Conservation (phyloP, 2,329 filamentous ascomycete genomes). For the Phyllosticta paracitricarpa region DNA sequence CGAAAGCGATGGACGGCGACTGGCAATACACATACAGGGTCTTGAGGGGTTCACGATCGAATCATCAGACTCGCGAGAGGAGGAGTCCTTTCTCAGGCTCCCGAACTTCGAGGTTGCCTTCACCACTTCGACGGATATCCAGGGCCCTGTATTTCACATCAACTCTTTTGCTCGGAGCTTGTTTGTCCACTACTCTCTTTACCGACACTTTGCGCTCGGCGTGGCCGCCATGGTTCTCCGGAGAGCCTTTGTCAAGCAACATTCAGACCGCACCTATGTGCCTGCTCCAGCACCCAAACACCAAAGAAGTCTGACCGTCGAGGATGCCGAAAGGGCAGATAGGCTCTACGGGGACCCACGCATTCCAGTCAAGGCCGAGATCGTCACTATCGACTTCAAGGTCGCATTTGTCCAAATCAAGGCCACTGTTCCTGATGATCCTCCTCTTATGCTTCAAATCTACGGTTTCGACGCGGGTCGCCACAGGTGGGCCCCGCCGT, state of each 20-base stretch:
- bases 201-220: constrained; percentile 81
- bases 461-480: constrained; percentile 73
- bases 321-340: constrained; percentile 22
- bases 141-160: constrained; percentile 80
- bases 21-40: constrained; percentile 71
- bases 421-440: constrained; percentile 77
- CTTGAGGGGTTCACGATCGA: constrained; percentile 89
- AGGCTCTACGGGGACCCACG: constrained; percentile 16
- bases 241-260: constrained; percentile 29
- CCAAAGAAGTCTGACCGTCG: constrained; percentile 21
- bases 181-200: constrained; percentile 81
- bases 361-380: constrained; percentile 41
- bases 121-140: constrained; percentile 73
- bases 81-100: constrained; percentile 75
- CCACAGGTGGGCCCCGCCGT: constrained; percentile 81
- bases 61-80: constrained; percentile 70
- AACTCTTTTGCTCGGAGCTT: constrained; percentile 73
- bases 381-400: constrained; percentile 74
- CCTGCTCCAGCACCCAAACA: constrained; percentile 14
- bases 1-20: constrained; percentile 64
- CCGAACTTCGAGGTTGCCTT: constrained; percentile 82
- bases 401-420: constrained; percentile 78
- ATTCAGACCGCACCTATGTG: constrained; percentile 8
- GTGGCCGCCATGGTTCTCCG: constrained; percentile 66
- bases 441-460: constrained; percentile 82